Percentiles rank a stretch among this genome's conserved stretches.
Conservation (phyloP, 1,284 basidiomycete genomes). For the Rhodotorula sp. region DNA sequence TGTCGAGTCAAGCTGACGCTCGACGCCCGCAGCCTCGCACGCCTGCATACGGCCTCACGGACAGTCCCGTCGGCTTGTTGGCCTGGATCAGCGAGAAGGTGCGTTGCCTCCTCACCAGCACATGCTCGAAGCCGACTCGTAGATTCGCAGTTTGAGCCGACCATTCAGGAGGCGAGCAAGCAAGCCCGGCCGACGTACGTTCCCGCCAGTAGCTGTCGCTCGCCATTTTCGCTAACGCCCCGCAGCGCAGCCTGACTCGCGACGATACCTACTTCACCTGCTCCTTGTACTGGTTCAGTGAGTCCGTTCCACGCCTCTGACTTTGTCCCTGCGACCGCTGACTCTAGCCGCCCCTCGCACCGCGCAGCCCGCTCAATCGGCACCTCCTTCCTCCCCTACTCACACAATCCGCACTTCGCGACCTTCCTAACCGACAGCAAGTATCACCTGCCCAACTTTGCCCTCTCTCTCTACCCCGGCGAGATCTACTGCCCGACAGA, state of each 20-base stretch:
- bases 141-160: slow-evolving; percentile 10
- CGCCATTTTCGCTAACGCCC: neutral
- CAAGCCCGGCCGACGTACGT: slow-evolving; percentile 16
- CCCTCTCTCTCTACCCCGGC: slow-evolving; percentile 17
- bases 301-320: neutral
- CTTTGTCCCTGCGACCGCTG: too few species aligned
- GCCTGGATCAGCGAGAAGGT: slow-evolving; percentile 35
- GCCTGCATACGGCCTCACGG: slow-evolving; percentile 25
- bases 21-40: slow-evolving; percentile 20
- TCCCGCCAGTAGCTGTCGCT: too few species aligned
- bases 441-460: slow-evolving; percentile 26
- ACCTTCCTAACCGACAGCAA: slow-evolving; percentile 12
- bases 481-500: slow-evolving; percentile 21
- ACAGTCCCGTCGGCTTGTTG: slow-evolving; percentile 28
- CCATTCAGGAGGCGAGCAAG: slow-evolving; percentile 8
- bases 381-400: slow-evolving; percentile 29
- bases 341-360: neutral
- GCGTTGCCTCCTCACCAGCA: too few species aligned
- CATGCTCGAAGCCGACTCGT: neutral
- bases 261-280: slow-evolving; percentile 12
- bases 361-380: slow-evolving; percentile 25
- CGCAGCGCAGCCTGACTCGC: slow-evolving; percentile 8
- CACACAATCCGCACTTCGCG: slow-evolving; percentile 27
- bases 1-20: neutral
- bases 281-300: slow-evolving; percentile 33